phyloP scores from a whole-genome alignment of 2,329 filamentous ascomycete genomes.

The Neonectria hederae region DNA sequence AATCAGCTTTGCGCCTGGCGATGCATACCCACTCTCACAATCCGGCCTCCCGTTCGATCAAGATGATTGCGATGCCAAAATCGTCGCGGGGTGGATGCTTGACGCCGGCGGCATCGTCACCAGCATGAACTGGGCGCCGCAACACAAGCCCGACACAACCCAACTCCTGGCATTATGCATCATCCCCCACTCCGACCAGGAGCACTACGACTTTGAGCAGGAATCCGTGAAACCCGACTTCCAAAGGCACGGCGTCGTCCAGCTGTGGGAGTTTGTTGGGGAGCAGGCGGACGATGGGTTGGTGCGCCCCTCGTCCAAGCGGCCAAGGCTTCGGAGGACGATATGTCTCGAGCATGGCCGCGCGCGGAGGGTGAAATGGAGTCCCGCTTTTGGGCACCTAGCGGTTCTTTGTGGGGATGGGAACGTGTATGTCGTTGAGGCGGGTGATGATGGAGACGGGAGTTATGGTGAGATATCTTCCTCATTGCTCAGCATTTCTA shows the following conservation, averaged over 20 bases:
- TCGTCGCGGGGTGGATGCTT: conserved; percentile 60
- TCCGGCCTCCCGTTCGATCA: conserved; percentile 44
- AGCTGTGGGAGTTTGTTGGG: conserved; percentile 61
- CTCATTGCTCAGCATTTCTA: neutral
- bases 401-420: conserved; percentile 63
- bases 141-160: conserved; percentile 43
- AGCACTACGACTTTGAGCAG: conserved; percentile 51
- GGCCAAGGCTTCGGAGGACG: conserved; percentile 54
- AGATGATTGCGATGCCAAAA: conserved; percentile 36
- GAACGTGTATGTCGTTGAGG: conserved; percentile 58
- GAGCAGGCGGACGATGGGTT: conserved; percentile 44
- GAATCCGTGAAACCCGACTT: conserved; percentile 50
- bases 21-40: conserved; percentile 40
- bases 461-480: conserved; percentile 51
- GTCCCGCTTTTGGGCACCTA: conserved; percentile 57
- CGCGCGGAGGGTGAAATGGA: conserved; percentile 62
- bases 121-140: conserved; percentile 63
- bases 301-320: conserved; percentile 45
- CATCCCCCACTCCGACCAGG: conserved; percentile 61
- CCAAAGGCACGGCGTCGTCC: conserved; percentile 57
- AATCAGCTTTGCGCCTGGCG: conserved; percentile 41
- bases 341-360: conserved; percentile 63
- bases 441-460: conserved; percentile 46
- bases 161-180: conserved; percentile 64
- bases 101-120: conserved; percentile 64